These are phyloP conservation scores for Umbelopsis sp. DNA, from an alignment of 371 early-diverging fungal species.

Conservation along the genomic window DNA sequence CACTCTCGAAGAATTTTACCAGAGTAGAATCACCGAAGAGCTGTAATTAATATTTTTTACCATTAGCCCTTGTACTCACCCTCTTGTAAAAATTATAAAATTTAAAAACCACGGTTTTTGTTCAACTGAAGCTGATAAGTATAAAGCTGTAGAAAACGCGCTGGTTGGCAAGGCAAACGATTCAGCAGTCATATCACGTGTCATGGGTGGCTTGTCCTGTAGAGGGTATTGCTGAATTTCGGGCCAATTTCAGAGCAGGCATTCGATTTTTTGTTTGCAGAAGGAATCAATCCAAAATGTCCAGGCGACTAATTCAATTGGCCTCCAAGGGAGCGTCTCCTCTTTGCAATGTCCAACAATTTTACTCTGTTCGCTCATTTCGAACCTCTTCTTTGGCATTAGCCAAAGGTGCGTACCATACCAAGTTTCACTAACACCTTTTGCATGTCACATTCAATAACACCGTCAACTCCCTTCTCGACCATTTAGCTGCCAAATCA, in stretches of 20 bases:
- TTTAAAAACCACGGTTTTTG: no score
- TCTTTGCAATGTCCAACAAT: slow-evolving; percentile 6
- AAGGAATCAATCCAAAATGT: slow-evolving; percentile 1
- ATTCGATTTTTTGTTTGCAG: slow-evolving; percentile 7
- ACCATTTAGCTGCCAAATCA: slow-evolving; percentile 13
- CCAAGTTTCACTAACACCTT: not conserved
- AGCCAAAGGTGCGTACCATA: not conserved
- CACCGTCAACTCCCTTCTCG: not conserved
- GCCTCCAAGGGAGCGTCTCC: slow-evolving; percentile 18
- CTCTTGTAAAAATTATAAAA: no score
- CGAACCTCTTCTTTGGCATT: slow-evolving; percentile 1
- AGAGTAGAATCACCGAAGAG: not conserved
- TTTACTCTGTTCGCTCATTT: slow-evolving; percentile 5
- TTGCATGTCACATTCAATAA: not conserved
- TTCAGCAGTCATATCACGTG: slow-evolving; percentile 9
- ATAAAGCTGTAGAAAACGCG: no score
- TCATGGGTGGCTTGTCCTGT: not conserved
- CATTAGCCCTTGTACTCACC: no score
- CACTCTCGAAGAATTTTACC: slow-evolving; percentile 4
- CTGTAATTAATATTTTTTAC: no score
- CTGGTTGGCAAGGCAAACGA: no score
- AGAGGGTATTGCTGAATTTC: not conserved
- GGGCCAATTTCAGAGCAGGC: not conserved
- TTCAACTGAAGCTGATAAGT: no score
- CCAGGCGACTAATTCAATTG: slow-evolving; percentile 13